Evolutionary conservation across 148 eudicot genomes (phyloP).

Genomic region (Dysphania ambrosioides): DNA sequence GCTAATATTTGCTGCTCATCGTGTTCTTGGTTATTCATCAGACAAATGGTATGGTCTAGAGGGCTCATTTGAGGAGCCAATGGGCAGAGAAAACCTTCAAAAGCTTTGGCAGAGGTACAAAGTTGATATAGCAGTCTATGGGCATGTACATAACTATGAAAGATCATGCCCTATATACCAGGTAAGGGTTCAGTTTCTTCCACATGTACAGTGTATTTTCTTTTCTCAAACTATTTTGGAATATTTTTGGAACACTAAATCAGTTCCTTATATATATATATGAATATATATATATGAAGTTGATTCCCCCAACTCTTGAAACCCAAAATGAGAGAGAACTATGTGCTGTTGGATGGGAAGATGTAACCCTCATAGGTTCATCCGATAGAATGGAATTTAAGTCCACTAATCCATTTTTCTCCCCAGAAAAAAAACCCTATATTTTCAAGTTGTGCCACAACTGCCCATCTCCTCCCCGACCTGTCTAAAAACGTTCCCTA

Average conservation of each 20-base stretch:
- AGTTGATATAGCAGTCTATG: constrained; percentile 78
- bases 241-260: too few relatives aligned
- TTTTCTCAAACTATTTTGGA: too few relatives aligned
- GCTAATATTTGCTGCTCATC: constrained; percentile 79
- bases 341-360: neutral
- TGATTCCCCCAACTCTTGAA: too few relatives aligned
- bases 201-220: neutral
- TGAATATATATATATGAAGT: too few relatives aligned
- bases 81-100: constrained; percentile 82
- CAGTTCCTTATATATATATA: too few relatives aligned
- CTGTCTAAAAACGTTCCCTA: too few relatives aligned
- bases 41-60: constrained; percentile 50
- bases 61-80: constrained; percentile 86
- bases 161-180: constrained; percentile 78
- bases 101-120: constrained; percentile 83
- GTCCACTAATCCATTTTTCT: too few relatives aligned
- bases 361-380: neutral
- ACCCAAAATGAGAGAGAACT: too few relatives aligned
- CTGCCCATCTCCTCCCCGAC: too few relatives aligned
- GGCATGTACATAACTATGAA: constrained; percentile 90
- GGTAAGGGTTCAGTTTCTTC: constrained; percentile 32
- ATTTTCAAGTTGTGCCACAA: too few relatives aligned
- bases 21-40: constrained; percentile 83
- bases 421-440: too few relatives aligned
- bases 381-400: neutral